Base-by-base conservation (phyloP, 2,329 filamentous ascomycete species). In the Paecilomyces formosus region DNA sequence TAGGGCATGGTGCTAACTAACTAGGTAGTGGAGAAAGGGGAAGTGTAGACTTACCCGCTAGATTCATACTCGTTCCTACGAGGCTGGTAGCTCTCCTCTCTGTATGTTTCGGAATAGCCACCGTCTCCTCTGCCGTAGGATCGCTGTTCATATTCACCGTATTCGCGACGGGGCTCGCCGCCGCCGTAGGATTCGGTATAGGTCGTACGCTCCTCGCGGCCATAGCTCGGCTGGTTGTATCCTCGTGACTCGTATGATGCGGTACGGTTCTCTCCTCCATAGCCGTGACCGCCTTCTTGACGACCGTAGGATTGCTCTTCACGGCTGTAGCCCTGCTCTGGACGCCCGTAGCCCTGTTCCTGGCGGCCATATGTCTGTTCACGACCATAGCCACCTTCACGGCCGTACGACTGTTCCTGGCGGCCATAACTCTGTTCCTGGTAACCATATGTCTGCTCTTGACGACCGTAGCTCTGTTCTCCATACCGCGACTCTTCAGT, bases 241-340 rank as follows among this genome's bases (percentile, higher is more conserved):
- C 15, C n/a, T 12, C 50, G 50, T 26, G 13, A 13, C 50, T 24
- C 63, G 49, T 69, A 66, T 22, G 55, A 4, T 22, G 49, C 30
- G 35, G 15, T n/a, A 45, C 35, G 13, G 35, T 5, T 12, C 11
- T 11, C 30, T 3, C 8, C 28, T 30, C 7, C 30, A 31, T 31
- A 31, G 6, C 30, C 30, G 30, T 31, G 11, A 12, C 30, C 30
- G 30, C 11, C 8, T 31, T 31, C 30, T 31, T 31, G 30, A 31
- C 7, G 30, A 12, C 30, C 30, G 11, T 31, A 31, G 30, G 8
- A 31, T 31, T 11, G 8, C 3, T 31, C 30, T 11, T 31, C 6
- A 12, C 28, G 28, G 28, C 28, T 8, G 28, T 30, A 30, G 28
- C 28, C 8, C 28, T 30, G 28, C 8, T 30, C 28, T 8, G 4